A percentile compares a stretch with the other conserved stretches of the same genome.
Evolutionary conservation across 257 asterid genomes (phyloP).

Genomic region (Fraxinus pennsylvanica): DNA sequence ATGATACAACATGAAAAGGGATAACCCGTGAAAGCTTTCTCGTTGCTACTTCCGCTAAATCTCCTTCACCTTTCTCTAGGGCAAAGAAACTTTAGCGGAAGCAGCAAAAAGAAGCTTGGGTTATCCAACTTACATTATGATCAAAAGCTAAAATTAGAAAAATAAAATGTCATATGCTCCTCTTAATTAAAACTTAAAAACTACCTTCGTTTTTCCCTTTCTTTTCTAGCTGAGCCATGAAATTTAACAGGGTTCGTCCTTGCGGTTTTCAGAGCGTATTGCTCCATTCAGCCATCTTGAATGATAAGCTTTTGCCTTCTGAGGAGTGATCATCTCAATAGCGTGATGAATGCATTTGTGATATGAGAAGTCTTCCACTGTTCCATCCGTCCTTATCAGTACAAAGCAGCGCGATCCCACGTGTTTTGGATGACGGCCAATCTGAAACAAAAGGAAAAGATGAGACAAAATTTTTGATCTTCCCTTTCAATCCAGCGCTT

Average conservation of each 20-base stretch:
- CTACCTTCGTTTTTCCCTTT: neutral
- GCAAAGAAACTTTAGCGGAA: constrained; percentile 87
- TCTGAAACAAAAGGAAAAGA: constrained; percentile 43
- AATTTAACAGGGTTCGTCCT: neutral
- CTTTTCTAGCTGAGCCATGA: neutral
- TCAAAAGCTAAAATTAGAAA: constrained; percentile 12
- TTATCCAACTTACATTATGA: constrained; percentile 44
- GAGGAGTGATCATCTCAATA: constrained; percentile 51
- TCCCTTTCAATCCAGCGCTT: neutral
- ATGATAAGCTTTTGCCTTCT: constrained; percentile 40
- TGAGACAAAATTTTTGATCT: constrained; percentile 1
- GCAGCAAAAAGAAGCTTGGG: constrained; percentile 99
- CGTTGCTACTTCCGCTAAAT: constrained; percentile 99
- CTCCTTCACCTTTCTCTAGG: constrained; percentile 60
- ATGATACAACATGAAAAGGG: constrained; percentile 44
- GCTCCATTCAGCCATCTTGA: constrained; percentile 38
- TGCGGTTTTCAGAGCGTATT: neutral
- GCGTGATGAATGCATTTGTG: constrained; percentile 71
- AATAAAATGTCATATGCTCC: neutral
- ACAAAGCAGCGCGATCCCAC: constrained; percentile 68
- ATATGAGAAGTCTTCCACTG: constrained; percentile 86
- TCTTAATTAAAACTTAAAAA: neutral
- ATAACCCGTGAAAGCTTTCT: constrained; percentile 92
- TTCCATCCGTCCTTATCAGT: constrained; percentile 70
- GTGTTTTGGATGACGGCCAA: constrained; percentile 68